These are phyloP conservation scores for Zygoascus hellenicus DNA, from an alignment of 1,139 yeast genomes.

Conservation along the genomic window DNA sequence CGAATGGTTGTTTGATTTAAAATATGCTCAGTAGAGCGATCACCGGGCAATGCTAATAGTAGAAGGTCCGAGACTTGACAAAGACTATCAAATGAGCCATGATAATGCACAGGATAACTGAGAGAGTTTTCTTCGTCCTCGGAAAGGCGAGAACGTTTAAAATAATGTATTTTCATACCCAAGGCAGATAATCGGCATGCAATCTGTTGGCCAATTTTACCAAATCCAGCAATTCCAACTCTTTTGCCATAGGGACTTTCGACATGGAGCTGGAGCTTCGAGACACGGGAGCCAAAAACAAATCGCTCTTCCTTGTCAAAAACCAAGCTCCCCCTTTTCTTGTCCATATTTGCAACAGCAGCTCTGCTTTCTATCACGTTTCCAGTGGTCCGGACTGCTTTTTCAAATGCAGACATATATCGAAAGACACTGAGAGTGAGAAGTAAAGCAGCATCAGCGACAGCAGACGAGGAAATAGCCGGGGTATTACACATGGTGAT, in stretches of 20 bases:
- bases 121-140: constrained; percentile 29
- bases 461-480: constrained; percentile 54
- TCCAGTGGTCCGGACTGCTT: constrained; percentile 36
- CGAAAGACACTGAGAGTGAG: constrained; percentile 59
- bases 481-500: constrained; percentile 55
- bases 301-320: background rate
- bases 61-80: constrained; percentile 48
- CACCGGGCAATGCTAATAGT: constrained; percentile 63
- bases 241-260: constrained; percentile 49
- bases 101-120: constrained; percentile 42
- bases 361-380: constrained; percentile 42
- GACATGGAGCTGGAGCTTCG: constrained; percentile 19
- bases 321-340: constrained; percentile 19
- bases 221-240: constrained; percentile 71
- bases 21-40: constrained; percentile 51
- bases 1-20: constrained; percentile 47
- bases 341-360: constrained; percentile 20
- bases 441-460: constrained; percentile 66
- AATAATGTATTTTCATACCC: constrained; percentile 62
- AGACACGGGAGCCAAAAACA: constrained; percentile 2
- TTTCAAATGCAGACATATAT: constrained; percentile 48
- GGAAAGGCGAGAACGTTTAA: constrained; percentile 47
- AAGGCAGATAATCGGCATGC: constrained; percentile 50
- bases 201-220: constrained; percentile 64
- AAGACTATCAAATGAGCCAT: constrained; percentile 36